These are phyloP conservation scores for Euphorbia pulcherrima DNA, from an alignment of 345 rosid genomes.

Conservation along the genomic window DNA sequence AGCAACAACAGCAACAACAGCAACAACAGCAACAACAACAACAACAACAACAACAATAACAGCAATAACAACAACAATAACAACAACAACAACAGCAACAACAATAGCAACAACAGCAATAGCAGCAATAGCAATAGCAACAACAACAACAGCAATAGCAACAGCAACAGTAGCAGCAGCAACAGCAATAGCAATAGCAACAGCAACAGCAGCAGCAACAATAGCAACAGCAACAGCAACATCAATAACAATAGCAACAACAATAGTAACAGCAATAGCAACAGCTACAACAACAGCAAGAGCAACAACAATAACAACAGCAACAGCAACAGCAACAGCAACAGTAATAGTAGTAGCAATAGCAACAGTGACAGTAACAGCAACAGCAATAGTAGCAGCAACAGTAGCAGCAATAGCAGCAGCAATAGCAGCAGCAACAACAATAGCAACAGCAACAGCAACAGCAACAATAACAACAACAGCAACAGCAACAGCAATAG, in stretches of 20 bases:
- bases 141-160: neutral
- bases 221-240: constrained; percentile 1
- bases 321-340: constrained; percentile 7
- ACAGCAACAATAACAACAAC: constrained; percentile 4
- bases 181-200: neutral
- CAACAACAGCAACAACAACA: neutral
- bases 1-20: neutral
- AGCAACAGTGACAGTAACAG: neutral
- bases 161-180: neutral
- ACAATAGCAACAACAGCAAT: neutral
- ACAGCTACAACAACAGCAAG: constrained; percentile 2
- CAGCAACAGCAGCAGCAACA: constrained; percentile 2
- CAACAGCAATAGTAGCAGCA: constrained; percentile 3
- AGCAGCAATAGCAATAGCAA: neutral
- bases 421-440: constrained; percentile 8
- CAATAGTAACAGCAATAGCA: constrained; percentile 2
- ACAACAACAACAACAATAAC: neutral
- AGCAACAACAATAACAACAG: constrained; percentile 3
- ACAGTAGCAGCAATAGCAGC: neutral
- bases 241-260: constrained; percentile 1
- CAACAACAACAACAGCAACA: constrained; percentile 2
- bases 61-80: neutral
- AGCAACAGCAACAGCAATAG: constrained; percentile 1
- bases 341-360: neutral
- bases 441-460: constrained; percentile 3